Evolutionary conservation across 495 filamentous ascomycete species (phyloP), one percentile per base, ranked within the genome.

Genomic region (Neurospora sp.): DNA sequence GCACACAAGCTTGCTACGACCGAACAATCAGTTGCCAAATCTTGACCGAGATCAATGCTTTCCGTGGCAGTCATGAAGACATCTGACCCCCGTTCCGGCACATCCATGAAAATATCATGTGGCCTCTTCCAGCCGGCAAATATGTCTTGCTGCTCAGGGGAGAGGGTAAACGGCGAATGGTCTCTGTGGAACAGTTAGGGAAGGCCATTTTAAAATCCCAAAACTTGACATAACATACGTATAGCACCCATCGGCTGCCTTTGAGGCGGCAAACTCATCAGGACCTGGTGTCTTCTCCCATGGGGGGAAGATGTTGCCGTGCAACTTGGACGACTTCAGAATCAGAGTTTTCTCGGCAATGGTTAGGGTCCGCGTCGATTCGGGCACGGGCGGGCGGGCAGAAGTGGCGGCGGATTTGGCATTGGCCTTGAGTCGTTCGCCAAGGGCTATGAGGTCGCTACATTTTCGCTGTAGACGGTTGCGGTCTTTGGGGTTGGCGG

Each of bases 1-100:
- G 95, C 94, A 78, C 94, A 98, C 12, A 99, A 87, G 82, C 95
- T 97, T 6, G 96, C 96, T 48, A 99, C 94, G 7, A 99, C 94
- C 6, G 96, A 98, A 77, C 96, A 99, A 77, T 99, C 96, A 3
- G 94, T 94, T 23, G 95, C 91, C 48, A 96, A 86, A 79, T 98
- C 96, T 82, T 99, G 96, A 6, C 97, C 93, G 14, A 99, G 85
- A 79, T 98, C 96, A 70, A 90, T 87, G 44, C 85, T 85, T 2
- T 82, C 76, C 5, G 78, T 78, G 2, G 87, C 82, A 35, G 79
- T 75, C 90, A 93, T 94, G 16, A 87, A 77, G 40, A 85, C 84
- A 14, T 81, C 77, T n/a, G 75, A 39, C n/a, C 72, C 71, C 16
- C 69, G 70, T 31, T 72, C 27, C 76, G 27, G 69, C 4, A 27